Evolutionary conservation across 2,329 filamentous ascomycete species (phyloP), one percentile per base, ranked within the genome.

Genomic region (Herpotrichia juniperi): DNA sequence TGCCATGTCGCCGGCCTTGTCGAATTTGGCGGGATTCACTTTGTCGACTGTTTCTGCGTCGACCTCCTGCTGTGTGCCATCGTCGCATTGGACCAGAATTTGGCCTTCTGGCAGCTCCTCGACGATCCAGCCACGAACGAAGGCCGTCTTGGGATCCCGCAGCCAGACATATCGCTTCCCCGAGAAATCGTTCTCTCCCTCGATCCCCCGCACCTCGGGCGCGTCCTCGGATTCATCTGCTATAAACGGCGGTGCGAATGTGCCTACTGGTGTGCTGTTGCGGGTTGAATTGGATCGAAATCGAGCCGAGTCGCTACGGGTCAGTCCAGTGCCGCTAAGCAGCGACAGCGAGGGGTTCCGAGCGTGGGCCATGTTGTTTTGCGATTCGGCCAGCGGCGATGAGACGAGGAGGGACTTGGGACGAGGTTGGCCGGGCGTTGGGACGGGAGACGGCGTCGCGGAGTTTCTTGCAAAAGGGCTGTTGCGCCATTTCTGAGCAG

Each of bases 1-100:
- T 21, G 96, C 94, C 94, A 99, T 99, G 75, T 99, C 96, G 78
- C 96, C 92, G 59, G 93, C 93, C 77, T 97, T 99, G 83, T 99
- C 94, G 78, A 99, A 99, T 74, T 99, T 99, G 68, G 93, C 93
- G 42, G 94, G 94, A 76, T 99, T 99, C 79, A 99, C 96, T 77
- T 97, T 97, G 81, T 99, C 96, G 62, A 97, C 92, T 64, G 87
- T 89, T 65, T 97, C 93, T 46, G 84, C 78, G 61, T 93, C 88
- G 45, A 94, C 88, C 69, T 96, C 90, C 62, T 91, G 88, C 85
- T 96, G 91, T 87, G 94, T 89, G 64, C 92, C 93, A 81, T 97
- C 91, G 56, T 97, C 94, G 69, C 91, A 96, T 74, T 97, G 93
- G 22, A 99, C 91, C 31, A 93, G 78, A 47, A 99, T 81, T 48